Evolutionary conservation across 2,329 filamentous ascomycete genomes (phyloP), one percentile per base, ranked within the genome.

Genomic region (Cladophialophora chaetospira): DNA sequence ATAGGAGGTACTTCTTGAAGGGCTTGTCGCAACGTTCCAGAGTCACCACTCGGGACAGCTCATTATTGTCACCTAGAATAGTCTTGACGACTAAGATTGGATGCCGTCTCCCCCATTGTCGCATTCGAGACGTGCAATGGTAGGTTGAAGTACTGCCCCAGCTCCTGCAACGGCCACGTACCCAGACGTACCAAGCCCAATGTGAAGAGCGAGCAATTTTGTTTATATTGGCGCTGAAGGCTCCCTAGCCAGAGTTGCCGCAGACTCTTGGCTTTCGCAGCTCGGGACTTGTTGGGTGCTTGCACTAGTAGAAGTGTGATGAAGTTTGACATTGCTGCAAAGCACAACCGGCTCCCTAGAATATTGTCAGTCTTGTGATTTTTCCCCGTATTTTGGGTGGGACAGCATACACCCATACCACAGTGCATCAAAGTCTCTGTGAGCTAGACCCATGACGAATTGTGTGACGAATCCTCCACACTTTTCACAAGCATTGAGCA

Each of bases 401-500:
- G 38, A 42, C 15, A 15, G 15, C 38, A 8, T 42, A 42, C 38
- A 42, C 15, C 38, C 38, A 42, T 42, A 42, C 38, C 38, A 42
- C 15, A 42, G 38, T 15, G 38, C 13, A 15, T 42, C 38, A 42
- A 42, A 42, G 15, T 42, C 38, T 21, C 15, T 15, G 15, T 42
- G 38, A 6, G 29, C 44, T 26, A 72, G 60, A 5, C 65, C 59
- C 28, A 61, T 53, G 0, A 65, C 66, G 31, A 72, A 68, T 26
- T 68, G 66, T 1, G 70, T 66, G 26, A 70, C 48, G 21, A 70
- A 67, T 1, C 64, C 66, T 0, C 68, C 69, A 42, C 69, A 71
- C 19, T 67, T 67, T 50, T 71, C 69, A 3, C 69, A 69, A 3
- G 65, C 69, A 21, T 67, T 60, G 3, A 71, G 44, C 3, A 67